Evolutionary conservation across 106 monocot genomes (phyloP).

Genomic region (Dioscorea alata): DNA sequence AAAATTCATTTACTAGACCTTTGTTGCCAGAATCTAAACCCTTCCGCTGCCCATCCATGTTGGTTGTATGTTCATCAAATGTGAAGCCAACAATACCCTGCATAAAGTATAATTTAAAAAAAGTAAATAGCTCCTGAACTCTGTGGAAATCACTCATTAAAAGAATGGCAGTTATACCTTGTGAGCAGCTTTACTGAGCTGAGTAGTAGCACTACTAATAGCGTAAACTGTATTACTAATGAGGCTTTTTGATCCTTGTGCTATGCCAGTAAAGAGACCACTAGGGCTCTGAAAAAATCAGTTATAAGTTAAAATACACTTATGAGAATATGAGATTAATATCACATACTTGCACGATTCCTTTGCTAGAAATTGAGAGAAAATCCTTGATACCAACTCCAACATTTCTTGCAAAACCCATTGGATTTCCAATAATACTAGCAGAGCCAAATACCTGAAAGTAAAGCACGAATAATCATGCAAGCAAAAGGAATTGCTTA

Average conservation of each 20-base stretch:
- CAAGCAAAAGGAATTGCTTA: too few species aligned
- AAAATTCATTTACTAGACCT: constrained; percentile 81
- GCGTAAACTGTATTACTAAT: constrained; percentile 87
- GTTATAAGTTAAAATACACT: neutral
- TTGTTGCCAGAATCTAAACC: constrained; percentile 46
- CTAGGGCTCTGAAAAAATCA: constrained; percentile 58
- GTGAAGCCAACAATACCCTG: constrained; percentile 88
- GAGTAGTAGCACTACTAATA: constrained; percentile 84
- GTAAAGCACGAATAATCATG: too few species aligned
- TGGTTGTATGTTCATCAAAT: constrained; percentile 61
- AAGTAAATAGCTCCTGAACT: neutral
- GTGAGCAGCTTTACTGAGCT: constrained; percentile 95
- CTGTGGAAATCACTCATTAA: neutral
- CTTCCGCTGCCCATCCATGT: constrained; percentile 44
- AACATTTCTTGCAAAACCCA: constrained; percentile 96
- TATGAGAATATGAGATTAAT: neutral
- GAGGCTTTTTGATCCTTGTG: constrained; percentile 85
- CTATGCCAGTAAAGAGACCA: constrained; percentile 62
- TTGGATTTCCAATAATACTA: constrained; percentile 95
- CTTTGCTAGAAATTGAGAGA: constrained; percentile 64
- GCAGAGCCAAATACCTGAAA: constrained; percentile 91
- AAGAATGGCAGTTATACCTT: constrained; percentile 41
- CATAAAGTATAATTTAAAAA: constrained; percentile 13
- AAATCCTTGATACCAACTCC: constrained; percentile 77
- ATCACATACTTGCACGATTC: constrained; percentile 56